Evolutionary conservation across 2,329 filamentous ascomycete species (phyloP).

Genomic region (Microascus cirrosus): DNA sequence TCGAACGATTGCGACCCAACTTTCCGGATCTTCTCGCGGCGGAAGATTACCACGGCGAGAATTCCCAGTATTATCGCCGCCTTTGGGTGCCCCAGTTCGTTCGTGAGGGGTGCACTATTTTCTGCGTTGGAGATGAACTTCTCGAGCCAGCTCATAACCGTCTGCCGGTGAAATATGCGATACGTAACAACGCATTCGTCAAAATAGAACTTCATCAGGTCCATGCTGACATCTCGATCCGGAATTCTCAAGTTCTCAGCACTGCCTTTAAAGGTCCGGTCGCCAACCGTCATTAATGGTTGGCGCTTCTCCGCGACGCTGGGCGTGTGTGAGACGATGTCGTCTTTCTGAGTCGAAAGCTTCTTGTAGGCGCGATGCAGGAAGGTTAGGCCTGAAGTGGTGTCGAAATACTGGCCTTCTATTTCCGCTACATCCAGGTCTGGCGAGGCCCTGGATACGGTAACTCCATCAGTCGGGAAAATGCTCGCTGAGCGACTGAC

Average conservation of each 20-base stretch:
- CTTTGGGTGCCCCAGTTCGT: slow-evolving; percentile 27
- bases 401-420: slow-evolving; percentile 39
- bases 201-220: slow-evolving; percentile 41
- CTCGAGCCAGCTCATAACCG: slow-evolving; percentile 35
- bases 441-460: slow-evolving; percentile 20
- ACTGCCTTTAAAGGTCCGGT: slow-evolving; percentile 24
- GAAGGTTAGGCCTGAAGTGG: slow-evolving; percentile 39
- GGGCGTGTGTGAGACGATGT: slow-evolving; percentile 10
- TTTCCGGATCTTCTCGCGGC: slow-evolving; percentile 24
- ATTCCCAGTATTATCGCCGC: slow-evolving; percentile 35
- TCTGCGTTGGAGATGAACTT: slow-evolving; percentile 25
- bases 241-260: neutral
- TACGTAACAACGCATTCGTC: slow-evolving; percentile 50
- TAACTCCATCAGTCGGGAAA: neutral
- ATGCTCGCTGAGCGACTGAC: neutral
- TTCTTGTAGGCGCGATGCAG: slow-evolving; percentile 39
- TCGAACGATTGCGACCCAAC: neutral
- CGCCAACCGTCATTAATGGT: slow-evolving; percentile 34
- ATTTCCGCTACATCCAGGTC: slow-evolving; percentile 35
- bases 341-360: slow-evolving; percentile 28
- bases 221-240: slow-evolving; percentile 1
- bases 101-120: slow-evolving; percentile 22
- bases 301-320: slow-evolving; percentile 16
- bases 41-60: slow-evolving; percentile 34
- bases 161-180: slow-evolving; percentile 43